Evolutionary conservation across 768 basidiomycete genomes (phyloP).

Genomic region (Phanerodontia chrysosporium): DNA sequence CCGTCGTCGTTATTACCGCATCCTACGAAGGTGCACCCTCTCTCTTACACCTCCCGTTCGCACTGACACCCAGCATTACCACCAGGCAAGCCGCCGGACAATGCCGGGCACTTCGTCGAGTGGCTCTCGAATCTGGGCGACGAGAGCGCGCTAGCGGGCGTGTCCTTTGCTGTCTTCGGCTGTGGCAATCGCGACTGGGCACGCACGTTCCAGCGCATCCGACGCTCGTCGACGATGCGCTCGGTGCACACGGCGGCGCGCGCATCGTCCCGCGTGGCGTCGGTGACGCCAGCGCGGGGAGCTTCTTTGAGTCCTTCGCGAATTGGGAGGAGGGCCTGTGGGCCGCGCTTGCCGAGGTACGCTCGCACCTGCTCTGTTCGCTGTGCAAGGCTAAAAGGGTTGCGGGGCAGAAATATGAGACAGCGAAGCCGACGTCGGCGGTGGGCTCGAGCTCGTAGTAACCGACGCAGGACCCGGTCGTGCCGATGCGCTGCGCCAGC

Average conservation of each 20-base stretch:
- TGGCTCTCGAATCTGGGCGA: slow-evolving; percentile 33
- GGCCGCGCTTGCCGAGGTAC: too few relatives aligned
- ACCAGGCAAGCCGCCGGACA: slow-evolving; percentile 45
- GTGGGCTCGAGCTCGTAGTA: slow-evolving; percentile 14
- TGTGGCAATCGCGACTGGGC: slow-evolving; percentile 50
- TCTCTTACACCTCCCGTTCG: too few relatives aligned
- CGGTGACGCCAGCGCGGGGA: slow-evolving; percentile 37
- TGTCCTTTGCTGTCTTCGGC: slow-evolving; percentile 43
- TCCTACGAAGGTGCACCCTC: slow-evolving; percentile 41
- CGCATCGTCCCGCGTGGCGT: slow-evolving; percentile 34
- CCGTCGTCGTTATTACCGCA: slow-evolving; percentile 45
- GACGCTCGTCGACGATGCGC: slow-evolving; percentile 32
- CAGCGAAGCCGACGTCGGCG: slow-evolving; percentile 9
- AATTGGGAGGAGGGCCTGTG: slow-evolving; percentile 37
- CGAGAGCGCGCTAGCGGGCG: slow-evolving; percentile 25
- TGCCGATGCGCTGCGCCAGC: slow-evolving; percentile 32
- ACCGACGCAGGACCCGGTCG: slow-evolving; percentile 31
- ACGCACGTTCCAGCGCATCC: slow-evolving; percentile 43
- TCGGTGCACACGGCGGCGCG: slow-evolving; percentile 31
- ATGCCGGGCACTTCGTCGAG: slow-evolving; percentile 43
- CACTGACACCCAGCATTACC: too few relatives aligned
- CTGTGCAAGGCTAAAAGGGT: too few relatives aligned
- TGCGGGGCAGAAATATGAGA: too few relatives aligned
- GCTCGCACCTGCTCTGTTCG: too few relatives aligned
- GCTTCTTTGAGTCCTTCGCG: slow-evolving; percentile 43